Evolutionary conservation across 2,329 filamentous ascomycete genomes (phyloP), one percentile per base, ranked within the genome.

Genomic region (Coniochaeta prunicola): DNA sequence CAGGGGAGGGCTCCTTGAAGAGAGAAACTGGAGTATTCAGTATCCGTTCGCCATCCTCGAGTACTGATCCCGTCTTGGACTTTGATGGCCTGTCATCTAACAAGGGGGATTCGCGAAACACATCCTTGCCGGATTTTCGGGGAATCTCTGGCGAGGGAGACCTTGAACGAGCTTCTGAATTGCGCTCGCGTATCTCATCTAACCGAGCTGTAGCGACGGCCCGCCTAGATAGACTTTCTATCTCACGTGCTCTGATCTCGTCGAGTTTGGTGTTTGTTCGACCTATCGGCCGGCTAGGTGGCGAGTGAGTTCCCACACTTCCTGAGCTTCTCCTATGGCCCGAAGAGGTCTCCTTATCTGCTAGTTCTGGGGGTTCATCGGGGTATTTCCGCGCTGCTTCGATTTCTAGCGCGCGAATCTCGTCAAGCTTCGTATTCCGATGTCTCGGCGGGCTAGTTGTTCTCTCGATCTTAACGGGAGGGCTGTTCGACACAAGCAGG

Each of bases 401-500:
- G 9, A 57, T 59, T 56, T 71, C 68, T 0, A 63, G 60, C 4
- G 61, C 63, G 12, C 65, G 65, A 17, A 80, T 77, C 56, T 78
- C 76, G 54, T 78, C 77, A n/a, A 79, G 67, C 48, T 73, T 77
- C 2, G 70, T 73, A 60, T 80, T 80, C 7, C 68, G 72, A 12
- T 70, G 55, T 24, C 54, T 58, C 3, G 34, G 66, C 53, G 69
- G 70, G 40, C 67, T 69, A 57, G 73, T 74, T 59, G 65, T 69
- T 42, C 70, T 70, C 50, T 64, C 69, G 24, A 76, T 69, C 30
- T 68, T 72, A 57, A 84, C 75, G 33, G 79, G 77, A n/a, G 82
- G 82, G 61, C 81, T 85, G 62, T 80, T 74, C 0, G 82, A 85
- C 34, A 81, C 66, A 59, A 84, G 80, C 40, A 84, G 60, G 59